phyloP scores from a whole-genome alignment of 352 stramenopile genomes.

The Saprolegnia parasitica region DNA sequence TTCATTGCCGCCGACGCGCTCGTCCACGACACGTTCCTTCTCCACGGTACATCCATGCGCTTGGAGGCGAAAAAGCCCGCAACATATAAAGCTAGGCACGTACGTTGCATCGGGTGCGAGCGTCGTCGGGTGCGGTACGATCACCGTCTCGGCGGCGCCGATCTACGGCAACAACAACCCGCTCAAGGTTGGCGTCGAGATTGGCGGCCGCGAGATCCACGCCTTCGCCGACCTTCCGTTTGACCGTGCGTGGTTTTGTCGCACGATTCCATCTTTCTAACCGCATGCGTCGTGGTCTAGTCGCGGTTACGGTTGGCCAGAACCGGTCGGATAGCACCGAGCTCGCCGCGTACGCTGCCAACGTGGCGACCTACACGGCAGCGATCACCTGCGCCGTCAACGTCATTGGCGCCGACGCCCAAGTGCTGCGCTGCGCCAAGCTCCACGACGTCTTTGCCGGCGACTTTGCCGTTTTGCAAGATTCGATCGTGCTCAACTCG shows the following conservation, averaged over 20 bases:
- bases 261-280: background rate
- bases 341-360: constrained; percentile 41
- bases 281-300: constrained; percentile 10
- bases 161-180: constrained; percentile 52
- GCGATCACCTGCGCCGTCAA: constrained; percentile 41
- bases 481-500: constrained; percentile 50
- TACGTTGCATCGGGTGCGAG: constrained; percentile 37
- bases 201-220: constrained; percentile 61
- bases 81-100: constrained; percentile 13
- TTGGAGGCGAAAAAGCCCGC: background rate
- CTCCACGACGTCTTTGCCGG: constrained; percentile 70
- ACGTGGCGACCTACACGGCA: constrained; percentile 54
- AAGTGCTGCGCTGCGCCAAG: constrained; percentile 55
- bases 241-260: constrained; percentile 31
- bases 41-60: constrained; percentile 43
- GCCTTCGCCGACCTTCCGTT: constrained; percentile 75
- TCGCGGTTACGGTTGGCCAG: constrained; percentile 44
- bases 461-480: constrained; percentile 44
- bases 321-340: constrained; percentile 41
- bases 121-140: constrained; percentile 61
- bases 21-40: constrained; percentile 60
- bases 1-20: constrained; percentile 71
- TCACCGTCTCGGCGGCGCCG: constrained; percentile 35
- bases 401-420: constrained; percentile 48
- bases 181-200: constrained; percentile 80